phyloP scores from a whole-genome alignment of 1,284 basidiomycete genomes.

The Amylostereum chailletii region DNA sequence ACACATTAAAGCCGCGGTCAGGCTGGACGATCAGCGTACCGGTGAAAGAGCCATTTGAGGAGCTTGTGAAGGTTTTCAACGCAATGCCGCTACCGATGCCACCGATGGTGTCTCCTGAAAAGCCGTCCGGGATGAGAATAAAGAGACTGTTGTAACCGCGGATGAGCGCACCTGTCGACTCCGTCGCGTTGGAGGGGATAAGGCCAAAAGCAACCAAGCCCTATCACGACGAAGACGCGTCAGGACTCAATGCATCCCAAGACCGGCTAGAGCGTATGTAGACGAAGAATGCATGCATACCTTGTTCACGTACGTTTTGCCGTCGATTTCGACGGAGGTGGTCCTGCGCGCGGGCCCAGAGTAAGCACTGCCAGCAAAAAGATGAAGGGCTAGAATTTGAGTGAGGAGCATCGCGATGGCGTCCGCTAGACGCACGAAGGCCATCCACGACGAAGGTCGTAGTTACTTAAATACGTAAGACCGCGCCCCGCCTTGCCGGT shows the following conservation, averaged over 20 bases:
- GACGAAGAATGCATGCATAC: slow-evolving; percentile 5
- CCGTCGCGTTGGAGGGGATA: slow-evolving; percentile 27
- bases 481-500: too few species aligned
- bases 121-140: not conserved
- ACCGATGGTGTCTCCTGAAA: slow-evolving; percentile 25
- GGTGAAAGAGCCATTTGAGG: slow-evolving; percentile 24
- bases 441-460: too few species aligned
- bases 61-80: slow-evolving; percentile 20
- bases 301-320: slow-evolving; percentile 22
- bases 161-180: slow-evolving; percentile 22
- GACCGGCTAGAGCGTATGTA: too few species aligned
- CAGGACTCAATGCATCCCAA: not conserved
- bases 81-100: slow-evolving; percentile 29
- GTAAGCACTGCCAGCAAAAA: not conserved
- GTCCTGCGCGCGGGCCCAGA: not conserved
- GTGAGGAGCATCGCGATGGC: not conserved
- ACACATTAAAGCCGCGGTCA: slow-evolving; percentile 39
- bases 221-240: slow-evolving; percentile 11
- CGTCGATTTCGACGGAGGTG: slow-evolving; percentile 14
- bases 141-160: not conserved
- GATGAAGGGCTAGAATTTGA: too few species aligned
- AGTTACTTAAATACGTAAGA: too few species aligned
- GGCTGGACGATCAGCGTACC: slow-evolving; percentile 38
- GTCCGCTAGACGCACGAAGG: too few species aligned
- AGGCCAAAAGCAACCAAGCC: slow-evolving; percentile 28